Evolutionary conservation across 805 yeast genomes (phyloP), one percentile per base, ranked within the genome.

Genomic region (Candida tammaniensis): DNA sequence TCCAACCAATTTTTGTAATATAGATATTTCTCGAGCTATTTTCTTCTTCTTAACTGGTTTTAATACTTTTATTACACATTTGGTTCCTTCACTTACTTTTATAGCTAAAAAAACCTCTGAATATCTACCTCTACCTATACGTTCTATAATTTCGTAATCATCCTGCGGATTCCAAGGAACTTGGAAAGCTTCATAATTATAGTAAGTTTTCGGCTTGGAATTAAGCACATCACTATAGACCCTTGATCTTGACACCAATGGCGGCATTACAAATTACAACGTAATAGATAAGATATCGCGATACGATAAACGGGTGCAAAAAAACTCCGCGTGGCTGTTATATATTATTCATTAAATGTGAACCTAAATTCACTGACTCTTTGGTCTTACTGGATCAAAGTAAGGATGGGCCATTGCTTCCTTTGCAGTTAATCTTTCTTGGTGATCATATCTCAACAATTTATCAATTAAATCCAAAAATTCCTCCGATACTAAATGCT

Each of bases 1-100:
- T 5, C 87, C 86, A 1, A 89, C 74, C 48, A 89, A 67, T 57
- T 88, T 86, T 59, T 87, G 86, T 44, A 89, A 66, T 35, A 87
- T 87, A 61, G 86, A 84, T 38, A 89, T 86, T 58, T 89, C 97
- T 44, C 96, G 72, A 59, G 80, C 83, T 39, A 89, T 87, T 61
- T 89, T 89, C 72, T 89, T 89, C 67, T 84, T 75, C 61, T 87
- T 89, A 16, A 89, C 95, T 7, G 97, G 97, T 59, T 89, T 89
- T 50, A 89, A 69, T 47, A 87, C 94, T 57, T 89, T 89, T 46
- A 89, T 85, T 27, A 89, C 91, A 51, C 93, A 83, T 21, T 59
- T 58, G 27, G 71, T 72, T 35, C 76, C 79, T 43, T 75, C 76
- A 35, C 75, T 68, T 32, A 85, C 66, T 53, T 85, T 82, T 27